phyloP scores from a whole-genome alignment of 225 moss, liverwort and hornwort species.

The Marchantia polymorpha region DNA sequence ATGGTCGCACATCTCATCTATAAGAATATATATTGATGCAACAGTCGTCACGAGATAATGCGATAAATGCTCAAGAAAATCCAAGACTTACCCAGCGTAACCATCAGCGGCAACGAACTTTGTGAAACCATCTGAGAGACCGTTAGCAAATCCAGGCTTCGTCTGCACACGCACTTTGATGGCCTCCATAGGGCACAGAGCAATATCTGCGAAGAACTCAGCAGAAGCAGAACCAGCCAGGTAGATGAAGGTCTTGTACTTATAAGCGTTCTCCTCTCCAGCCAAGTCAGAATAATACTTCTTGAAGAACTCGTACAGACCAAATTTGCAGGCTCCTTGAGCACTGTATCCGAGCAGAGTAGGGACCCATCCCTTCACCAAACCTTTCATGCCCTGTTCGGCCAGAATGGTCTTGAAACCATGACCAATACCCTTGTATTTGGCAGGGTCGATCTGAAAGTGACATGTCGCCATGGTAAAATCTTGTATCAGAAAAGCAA shows the following conservation, averaged over 20 bases:
- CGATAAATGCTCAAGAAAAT: background rate
- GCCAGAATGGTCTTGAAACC: conserved; percentile 61
- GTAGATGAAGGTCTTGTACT: conserved; percentile 74
- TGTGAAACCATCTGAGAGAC: conserved; percentile 63
- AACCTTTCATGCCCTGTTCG: conserved; percentile 61
- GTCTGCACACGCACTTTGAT: conserved; percentile 91
- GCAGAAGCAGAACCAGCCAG: conserved; percentile 75
- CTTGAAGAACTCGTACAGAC: conserved; percentile 97
- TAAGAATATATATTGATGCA: background rate
- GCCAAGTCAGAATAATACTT: conserved; percentile 73
- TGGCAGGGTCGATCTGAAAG: conserved; percentile 67
- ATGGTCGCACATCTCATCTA: background rate
- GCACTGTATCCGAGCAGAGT: conserved; percentile 78
- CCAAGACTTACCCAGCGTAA: conserved; percentile 46
- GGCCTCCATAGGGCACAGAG: conserved; percentile 89
- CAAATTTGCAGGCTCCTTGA: conserved; percentile 90
- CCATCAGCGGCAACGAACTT: conserved; percentile 69
- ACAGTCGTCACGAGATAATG: background rate
- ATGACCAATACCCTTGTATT: conserved; percentile 53
- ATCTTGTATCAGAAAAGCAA: too few relatives aligned
- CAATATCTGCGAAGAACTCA: conserved; percentile 78
- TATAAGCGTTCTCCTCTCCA: conserved; percentile 54
- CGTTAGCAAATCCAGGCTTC: conserved; percentile 68
- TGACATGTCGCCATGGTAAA: background rate
- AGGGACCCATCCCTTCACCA: conserved; percentile 82